Evolutionary conservation across 345 rosid genomes (phyloP).

Genomic region (Corchorus olitorius): DNA sequence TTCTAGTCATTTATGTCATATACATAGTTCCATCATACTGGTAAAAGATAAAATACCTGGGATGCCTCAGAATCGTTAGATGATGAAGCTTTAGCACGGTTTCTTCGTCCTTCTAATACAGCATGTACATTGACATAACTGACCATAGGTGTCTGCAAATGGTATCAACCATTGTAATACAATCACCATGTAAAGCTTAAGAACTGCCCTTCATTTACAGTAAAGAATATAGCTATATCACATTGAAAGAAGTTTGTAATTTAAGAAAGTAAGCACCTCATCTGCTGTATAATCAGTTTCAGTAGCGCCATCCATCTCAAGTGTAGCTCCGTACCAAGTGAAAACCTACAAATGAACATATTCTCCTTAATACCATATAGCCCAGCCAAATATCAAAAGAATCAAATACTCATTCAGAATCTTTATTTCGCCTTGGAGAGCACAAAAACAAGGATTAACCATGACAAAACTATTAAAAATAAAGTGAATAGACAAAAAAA

Average conservation of each 20-base stretch:
- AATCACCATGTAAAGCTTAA: background rate
- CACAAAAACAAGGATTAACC: background rate
- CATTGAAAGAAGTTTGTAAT: background rate
- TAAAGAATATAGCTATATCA: background rate
- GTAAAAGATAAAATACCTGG: conserved; percentile 43
- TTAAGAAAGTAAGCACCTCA: conserved; percentile 51
- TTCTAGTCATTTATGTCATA: background rate
- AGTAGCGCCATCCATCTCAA: conserved; percentile 82
- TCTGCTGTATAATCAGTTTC: conserved; percentile 95
- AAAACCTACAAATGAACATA: conserved; percentile 53
- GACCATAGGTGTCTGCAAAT: conserved; percentile 86
- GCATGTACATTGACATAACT: conserved; percentile 90
- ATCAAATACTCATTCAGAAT: background rate
- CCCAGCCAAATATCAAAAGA: background rate
- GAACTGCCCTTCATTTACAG: background rate
- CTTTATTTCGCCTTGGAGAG: background rate
- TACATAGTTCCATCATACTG: background rate
- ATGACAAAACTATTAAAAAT: background rate
- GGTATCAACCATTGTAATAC: conserved; percentile 11
- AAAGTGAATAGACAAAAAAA: background rate
- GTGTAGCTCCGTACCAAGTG: conserved; percentile 93
- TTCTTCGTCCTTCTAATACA: conserved; percentile 69
- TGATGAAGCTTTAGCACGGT: conserved; percentile 64
- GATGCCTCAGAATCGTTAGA: conserved; percentile 51
- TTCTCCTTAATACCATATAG: background rate